These are phyloP conservation scores for Letharia columbiana DNA, from an alignment of 495 filamentous ascomycete species.

Conservation along the genomic window DNA sequence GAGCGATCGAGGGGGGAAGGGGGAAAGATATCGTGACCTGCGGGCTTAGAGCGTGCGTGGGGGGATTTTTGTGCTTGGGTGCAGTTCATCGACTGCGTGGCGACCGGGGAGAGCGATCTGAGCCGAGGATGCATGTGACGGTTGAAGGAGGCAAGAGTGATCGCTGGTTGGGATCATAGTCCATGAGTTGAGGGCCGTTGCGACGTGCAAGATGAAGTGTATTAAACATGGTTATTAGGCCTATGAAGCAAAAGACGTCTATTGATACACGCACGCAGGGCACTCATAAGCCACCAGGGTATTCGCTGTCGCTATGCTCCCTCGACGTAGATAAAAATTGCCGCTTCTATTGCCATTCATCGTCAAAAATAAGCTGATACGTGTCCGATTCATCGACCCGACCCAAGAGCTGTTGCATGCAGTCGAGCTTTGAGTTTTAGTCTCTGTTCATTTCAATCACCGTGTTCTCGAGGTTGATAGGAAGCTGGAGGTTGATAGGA, in stretches of 20 bases:
- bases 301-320: background rate
- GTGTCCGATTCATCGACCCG: background rate
- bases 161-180: no score
- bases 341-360: background rate
- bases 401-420: background rate
- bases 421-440: background rate
- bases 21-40: no score
- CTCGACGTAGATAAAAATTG: background rate
- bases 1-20: no score
- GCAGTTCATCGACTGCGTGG: no score
- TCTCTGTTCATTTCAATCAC: background rate
- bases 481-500: background rate
- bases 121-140: no score
- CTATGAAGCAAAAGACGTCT: background rate
- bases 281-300: background rate
- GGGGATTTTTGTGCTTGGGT: no score
- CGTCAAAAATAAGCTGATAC: background rate
- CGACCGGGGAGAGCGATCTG: no score
- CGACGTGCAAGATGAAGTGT: no score
- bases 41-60: no score
- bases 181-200: no score
- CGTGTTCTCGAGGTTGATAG: background rate
- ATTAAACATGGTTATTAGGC: no score
- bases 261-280: background rate
- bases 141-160: no score